phyloP scores from a whole-genome alignment of 306 rosid genomes.

The Ceratonia siliqua region DNA sequence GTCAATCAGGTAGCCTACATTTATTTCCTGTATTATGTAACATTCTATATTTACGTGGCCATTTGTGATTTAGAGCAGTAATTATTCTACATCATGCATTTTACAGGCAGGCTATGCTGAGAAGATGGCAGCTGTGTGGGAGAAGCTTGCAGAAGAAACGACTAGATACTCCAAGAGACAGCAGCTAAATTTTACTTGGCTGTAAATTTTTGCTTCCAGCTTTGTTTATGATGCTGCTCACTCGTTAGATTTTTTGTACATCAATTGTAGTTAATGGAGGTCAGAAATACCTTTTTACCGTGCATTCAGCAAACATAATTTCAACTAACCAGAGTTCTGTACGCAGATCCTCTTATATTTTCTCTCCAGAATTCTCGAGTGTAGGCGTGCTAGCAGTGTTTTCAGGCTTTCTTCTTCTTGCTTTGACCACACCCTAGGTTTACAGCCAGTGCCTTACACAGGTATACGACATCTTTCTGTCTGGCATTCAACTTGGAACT shows the following conservation, averaged over 20 bases:
- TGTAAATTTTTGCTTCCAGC: conserved; percentile 47
- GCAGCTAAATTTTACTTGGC: conserved; percentile 48
- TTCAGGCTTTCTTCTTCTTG: not conserved
- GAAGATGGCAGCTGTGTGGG: conserved; percentile 81
- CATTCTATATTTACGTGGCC: not conserved
- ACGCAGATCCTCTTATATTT: not conserved
- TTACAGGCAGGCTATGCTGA: conserved; percentile 83
- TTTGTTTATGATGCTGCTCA: not conserved
- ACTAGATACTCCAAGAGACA: conserved; percentile 46
- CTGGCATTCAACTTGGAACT: not conserved
- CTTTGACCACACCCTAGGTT: no score
- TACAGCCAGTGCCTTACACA: not conserved
- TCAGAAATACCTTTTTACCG: not conserved
- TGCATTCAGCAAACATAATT: not conserved
- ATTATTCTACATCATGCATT: conserved; percentile 19
- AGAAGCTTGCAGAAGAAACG: conserved; percentile 82
- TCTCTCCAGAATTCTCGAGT: not conserved
- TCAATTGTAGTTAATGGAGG: conserved; percentile 7
- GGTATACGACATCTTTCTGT: no score
- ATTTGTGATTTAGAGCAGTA: conserved; percentile 17
- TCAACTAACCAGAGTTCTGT: conserved; percentile 32
- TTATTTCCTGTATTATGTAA: conserved; percentile 3
- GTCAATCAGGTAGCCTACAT: conserved; percentile 41
- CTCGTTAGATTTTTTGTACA: conserved; percentile 17
- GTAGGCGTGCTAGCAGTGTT: not conserved